phyloP scores from a whole-genome alignment of 163 green algal species.

The Chlamydomonas reinhardtii region DNA sequence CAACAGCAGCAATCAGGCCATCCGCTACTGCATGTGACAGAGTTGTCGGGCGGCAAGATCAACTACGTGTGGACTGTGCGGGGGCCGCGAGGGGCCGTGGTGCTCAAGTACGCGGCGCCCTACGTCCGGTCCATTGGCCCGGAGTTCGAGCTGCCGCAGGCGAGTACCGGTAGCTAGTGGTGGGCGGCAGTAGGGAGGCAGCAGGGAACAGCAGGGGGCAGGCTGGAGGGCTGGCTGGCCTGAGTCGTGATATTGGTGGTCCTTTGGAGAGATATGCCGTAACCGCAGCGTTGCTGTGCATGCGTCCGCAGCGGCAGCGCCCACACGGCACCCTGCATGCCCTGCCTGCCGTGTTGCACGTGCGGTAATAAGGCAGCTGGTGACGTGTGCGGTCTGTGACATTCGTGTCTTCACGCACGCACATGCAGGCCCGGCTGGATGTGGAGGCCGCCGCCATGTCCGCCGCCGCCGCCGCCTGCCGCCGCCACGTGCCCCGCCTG shows the following conservation, averaged over 20 bases:
- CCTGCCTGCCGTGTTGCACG: no score
- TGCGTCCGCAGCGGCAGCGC: no score
- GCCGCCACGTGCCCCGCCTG: conserved; percentile 19
- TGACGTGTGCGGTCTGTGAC: no score
- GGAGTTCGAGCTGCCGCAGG: conserved; percentile 23
- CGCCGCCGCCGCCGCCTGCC: conserved; percentile 10
- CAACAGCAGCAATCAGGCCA: not conserved
- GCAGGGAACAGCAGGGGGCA: no score
- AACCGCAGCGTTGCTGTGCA: no score
- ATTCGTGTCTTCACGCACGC: no score
- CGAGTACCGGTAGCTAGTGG: not conserved
- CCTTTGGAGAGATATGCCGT: no score
- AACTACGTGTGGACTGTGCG: conserved; percentile 28
- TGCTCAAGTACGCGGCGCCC: conserved; percentile 32
- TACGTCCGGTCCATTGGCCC: conserved; percentile 18
- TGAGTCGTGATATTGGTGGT: no score
- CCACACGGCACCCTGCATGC: no score
- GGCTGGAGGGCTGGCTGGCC: no score
- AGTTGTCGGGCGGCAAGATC: conserved; percentile 34
- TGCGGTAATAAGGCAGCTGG: no score
- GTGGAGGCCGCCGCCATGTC: conserved; percentile 31
- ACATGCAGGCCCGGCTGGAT: not conserved
- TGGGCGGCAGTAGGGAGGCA: no score
- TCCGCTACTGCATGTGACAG: not conserved
- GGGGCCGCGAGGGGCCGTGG: not conserved